phyloP scores from a whole-genome alignment of 257 asterid genomes.

The Rhazya stricta region DNA sequence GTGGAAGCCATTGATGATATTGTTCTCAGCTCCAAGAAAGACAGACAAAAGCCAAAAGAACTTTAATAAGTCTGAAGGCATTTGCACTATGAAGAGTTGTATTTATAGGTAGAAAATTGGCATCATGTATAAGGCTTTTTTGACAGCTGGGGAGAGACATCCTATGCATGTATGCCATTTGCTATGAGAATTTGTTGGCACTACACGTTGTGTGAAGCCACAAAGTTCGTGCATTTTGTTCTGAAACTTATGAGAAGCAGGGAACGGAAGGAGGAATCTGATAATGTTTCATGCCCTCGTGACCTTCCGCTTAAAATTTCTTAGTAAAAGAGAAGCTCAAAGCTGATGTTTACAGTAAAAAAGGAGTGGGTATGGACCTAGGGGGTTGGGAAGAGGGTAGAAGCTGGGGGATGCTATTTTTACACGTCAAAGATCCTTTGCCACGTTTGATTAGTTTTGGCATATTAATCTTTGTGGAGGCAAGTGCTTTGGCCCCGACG shows the following conservation, averaged over 20 bases:
- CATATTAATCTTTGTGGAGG: too few species aligned
- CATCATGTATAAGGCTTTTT: not conserved
- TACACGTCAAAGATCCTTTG: conserved; percentile 6
- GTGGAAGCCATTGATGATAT: not conserved
- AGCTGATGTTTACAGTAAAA: not conserved
- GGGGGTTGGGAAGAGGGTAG: not conserved
- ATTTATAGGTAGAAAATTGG: conserved; percentile 4
- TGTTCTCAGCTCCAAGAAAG: not conserved
- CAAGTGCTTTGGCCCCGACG: too few species aligned
- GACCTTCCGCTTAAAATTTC: not conserved
- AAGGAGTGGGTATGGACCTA: not conserved
- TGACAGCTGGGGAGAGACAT: not conserved
- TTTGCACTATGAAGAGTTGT: not conserved
- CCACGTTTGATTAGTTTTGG: conserved; percentile 10
- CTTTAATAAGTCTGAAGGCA: not conserved
- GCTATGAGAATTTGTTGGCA: not conserved
- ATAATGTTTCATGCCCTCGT: not conserved
- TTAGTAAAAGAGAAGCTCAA: not conserved
- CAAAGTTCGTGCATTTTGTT: not conserved
- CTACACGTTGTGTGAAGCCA: not conserved
- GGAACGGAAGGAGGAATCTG: not conserved
- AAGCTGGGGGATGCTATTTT: not conserved
- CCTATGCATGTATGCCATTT: conserved; percentile 10
- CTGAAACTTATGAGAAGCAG: not conserved
- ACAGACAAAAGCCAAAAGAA: not conserved